A percentile compares a stretch with the other conserved stretches of the same genome.
phyloP scores from a whole-genome alignment of 306 rosid genomes.

The Vigna trinervia region DNA sequence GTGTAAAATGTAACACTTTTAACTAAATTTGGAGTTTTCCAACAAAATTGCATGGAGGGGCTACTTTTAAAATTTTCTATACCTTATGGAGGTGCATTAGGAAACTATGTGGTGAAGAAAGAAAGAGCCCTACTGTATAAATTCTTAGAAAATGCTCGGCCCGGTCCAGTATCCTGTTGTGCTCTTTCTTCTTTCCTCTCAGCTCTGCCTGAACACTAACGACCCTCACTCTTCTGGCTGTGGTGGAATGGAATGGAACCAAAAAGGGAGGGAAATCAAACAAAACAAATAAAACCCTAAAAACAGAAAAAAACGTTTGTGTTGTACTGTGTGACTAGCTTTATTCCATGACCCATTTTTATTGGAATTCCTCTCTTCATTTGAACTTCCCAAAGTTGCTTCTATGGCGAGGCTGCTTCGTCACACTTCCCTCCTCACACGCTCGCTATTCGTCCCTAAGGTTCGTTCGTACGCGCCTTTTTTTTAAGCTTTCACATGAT shows the following conservation, averaged over 20 bases:
- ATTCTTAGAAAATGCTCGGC: not conserved
- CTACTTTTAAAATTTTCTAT: too few relatives aligned
- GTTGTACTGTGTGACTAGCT: not conserved
- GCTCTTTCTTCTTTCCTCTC: not conserved
- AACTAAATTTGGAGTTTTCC: too few relatives aligned
- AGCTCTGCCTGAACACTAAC: not conserved
- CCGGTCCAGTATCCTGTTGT: not conserved
- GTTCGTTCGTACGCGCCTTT: constrained; percentile 50
- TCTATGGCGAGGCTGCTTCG: constrained; percentile 83
- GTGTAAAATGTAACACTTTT: too few relatives aligned
- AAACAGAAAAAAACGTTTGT: not conserved
- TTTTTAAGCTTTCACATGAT: not conserved
- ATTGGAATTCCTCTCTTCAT: constrained; percentile 6
- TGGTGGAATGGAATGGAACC: constrained; percentile 6
- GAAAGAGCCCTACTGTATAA: too few relatives aligned
- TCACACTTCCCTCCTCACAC: constrained; percentile 54
- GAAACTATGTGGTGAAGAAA: too few relatives aligned
- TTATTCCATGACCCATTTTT: not conserved
- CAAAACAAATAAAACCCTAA: constrained; percentile 51
- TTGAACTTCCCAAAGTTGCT: constrained; percentile 27
- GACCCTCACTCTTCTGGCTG: not conserved
- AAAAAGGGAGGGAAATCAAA: constrained; percentile 68
- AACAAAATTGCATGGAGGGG: too few relatives aligned
- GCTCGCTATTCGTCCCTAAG: constrained; percentile 57
- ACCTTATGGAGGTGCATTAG: too few relatives aligned